A percentile compares a stretch with the other conserved stretches of the same genome.
Evolutionary conservation across 768 basidiomycete genomes (phyloP).

Genomic region (Tubosaeta brunneosetosa): DNA sequence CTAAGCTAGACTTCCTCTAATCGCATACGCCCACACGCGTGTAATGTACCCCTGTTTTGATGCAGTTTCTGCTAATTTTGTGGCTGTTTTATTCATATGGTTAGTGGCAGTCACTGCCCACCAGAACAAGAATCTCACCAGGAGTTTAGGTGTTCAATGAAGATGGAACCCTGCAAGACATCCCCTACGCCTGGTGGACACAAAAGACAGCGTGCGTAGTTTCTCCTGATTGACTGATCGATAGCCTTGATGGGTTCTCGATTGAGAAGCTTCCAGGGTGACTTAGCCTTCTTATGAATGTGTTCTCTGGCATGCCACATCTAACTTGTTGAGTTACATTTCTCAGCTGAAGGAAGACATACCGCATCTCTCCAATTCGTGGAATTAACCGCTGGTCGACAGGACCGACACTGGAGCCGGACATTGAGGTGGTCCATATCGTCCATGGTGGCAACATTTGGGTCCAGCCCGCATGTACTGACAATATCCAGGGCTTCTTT

Average conservation of each 20-base stretch:
- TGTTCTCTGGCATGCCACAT: background rate
- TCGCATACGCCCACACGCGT: background rate
- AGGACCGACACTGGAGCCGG: slow-evolving; percentile 1
- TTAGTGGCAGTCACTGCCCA: background rate
- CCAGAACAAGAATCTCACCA: background rate
- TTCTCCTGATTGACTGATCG: background rate
- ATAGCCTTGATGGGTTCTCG: background rate
- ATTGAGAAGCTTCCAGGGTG: slow-evolving; percentile 1
- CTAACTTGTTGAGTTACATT: background rate
- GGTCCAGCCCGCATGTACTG: slow-evolving; percentile 5
- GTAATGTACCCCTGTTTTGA: background rate
- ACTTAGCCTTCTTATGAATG: background rate
- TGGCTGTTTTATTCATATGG: background rate
- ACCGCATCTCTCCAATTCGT: slow-evolving; percentile 5
- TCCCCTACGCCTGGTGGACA: background rate
- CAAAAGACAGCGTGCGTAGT: background rate
- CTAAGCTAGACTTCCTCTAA: background rate
- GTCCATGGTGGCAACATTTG: slow-evolving; percentile 2
- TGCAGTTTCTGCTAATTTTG: background rate
- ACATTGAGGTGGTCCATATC: slow-evolving; percentile 10
- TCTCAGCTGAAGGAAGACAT: background rate
- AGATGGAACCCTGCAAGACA: background rate
- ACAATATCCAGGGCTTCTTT: slow-evolving; percentile 1
- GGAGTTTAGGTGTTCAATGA: background rate
- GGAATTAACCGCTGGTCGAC: background rate